Evolutionary conservation across 129 eudicot species (phyloP), one percentile per base, ranked within the genome.

Genomic region (Flaveria trinervia): DNA sequence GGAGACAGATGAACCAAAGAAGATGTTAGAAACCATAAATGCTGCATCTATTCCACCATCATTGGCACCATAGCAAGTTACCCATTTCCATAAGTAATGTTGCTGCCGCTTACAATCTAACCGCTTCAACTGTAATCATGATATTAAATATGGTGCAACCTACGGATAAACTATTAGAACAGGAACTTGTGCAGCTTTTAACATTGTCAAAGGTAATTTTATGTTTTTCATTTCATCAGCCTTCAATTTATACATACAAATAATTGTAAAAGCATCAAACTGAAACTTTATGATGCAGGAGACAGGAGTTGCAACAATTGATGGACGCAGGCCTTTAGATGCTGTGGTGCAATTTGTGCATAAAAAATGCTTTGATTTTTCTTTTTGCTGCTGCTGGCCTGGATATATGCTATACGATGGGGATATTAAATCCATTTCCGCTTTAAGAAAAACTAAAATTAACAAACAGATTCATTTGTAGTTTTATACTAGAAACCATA

Each of bases 21-120:
- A 94, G 56, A 83, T 94, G 67, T 20, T 84, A 81, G 97, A 94
- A 77, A 91, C 99, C 17, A 78, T 89, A 68, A 94, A 86, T 86
- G 99, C 99, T 18, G 96, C 97, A 13, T 55, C 77, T 0, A 48
- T 91, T 54, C 79, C 99, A 26, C 94, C 22, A 18, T 88, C 23
- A 85, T 85, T 73, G 99, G 99, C 43, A 86, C 92, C 23, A 68
- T 92, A 7, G 95, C 87, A 45, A 90, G 88, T 54, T 88, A 17
- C 94, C 99, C 17, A 72, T 91, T 61, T 77, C 85, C 68, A 67
- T 92, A 62, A 60, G 80, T 71, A 89, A 82, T 23, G 76, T 64
- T 33, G 74, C 80, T 51, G 62, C 20, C 84, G 64, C 59, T 60
- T 51, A 85, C 23, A 71, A 88, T 67, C 84, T 95, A 25, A 72